Evolutionary conservation across 805 yeast species (phyloP), one percentile per base, ranked within the genome.

Genomic region (Metschnikowia reukaufii): DNA sequence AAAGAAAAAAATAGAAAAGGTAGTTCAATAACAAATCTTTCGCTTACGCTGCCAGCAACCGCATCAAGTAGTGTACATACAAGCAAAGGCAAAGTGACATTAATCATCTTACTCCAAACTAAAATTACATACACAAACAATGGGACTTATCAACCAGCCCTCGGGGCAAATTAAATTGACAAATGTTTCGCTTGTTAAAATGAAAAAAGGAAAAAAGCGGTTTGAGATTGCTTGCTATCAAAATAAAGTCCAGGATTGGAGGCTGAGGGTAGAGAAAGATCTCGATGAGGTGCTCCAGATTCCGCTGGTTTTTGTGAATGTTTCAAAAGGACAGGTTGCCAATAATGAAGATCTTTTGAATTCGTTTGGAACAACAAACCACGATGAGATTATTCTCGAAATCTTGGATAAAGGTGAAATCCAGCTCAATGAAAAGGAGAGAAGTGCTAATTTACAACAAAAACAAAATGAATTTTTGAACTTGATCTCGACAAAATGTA

Each of bases 191-290:
- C 73, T 92, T 48, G 97, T 94, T 38, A 78, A 94, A 39, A 82
- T 94, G 82, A 87, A 86, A 59, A 90, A 88, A 64, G 97, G 91
- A 35, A 89, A 88, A 63, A 88, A 88, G 66, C 74, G 97, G 54
- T 94, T 90, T 58, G 99, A 94, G 66, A 79, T 94, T 37, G 98
- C 98, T 0, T 94, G 99, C 62, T 94, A 94, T 65, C 96, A 88
- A 61, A 94, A 94, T 60, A 94, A 94, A 62, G 97, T 94, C 4
- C 98, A 92, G 64, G 99, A 94, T 65, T 94, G 90, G 82, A 76
- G 97, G 57, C 78, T 80, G 51, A 87, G 86, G 48, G 82, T 88
- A 6, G 99, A 94, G 61, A 92, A 88, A 56, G 97, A 94, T 63
- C 65, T 94, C 7, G 98, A 94, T 68, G 99, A 94, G 62, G 99